Base-by-base conservation (phyloP, 1,284 basidiomycete species). In the Neolentinus lepideus region DNA sequence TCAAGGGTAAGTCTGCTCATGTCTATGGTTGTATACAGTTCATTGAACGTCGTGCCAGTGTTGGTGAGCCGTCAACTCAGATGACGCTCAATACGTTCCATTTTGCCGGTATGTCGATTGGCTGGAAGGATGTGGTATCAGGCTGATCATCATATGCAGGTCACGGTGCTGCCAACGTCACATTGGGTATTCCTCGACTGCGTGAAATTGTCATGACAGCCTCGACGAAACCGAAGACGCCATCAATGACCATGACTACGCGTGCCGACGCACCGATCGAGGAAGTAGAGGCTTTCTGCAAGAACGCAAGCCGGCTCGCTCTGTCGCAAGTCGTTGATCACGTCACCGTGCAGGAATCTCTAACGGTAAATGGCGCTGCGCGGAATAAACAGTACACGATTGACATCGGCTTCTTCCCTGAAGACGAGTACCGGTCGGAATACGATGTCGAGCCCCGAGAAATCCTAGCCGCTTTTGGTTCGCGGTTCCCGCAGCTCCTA, bases 1-100 rank as follows among this genome's bases (percentile, higher is more conserved):
- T 22, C 97, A 99, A 78, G 93, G 95, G 92, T 93, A 70, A 62
- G 81, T 74, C 27, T 52, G 19, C 38, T 26, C 29, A 53, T 51
- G 43, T 29, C 29, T 52, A 25, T 35, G 45, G 26, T 57, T 46
- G 51, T 55, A n/a, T 35, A 64, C 51, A n/a, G n/a, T n/a, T n/a
- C n/a, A n/a, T n/a, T 31, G 6, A 54, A 59, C 56, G 52, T 55
- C 25, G 10, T 52, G 56, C 14, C 60, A 94, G 94, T 76, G 85
- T 99, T 51, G 97, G 97, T 58, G 97, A 99, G 71, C 97, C 97
- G 2, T 99, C 97, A 24, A 99, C 97, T 1, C 97, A 99, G 70
- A 99, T 99, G 97, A 99, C 97, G 27, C 76, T 99, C 62, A 99
- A 99, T 71, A 99, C 97, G 9, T 99, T 99, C 85, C 97, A 99